Base-by-base conservation (phyloP, 768 basidiomycete species). In the Kwoniella botswanensis region DNA sequence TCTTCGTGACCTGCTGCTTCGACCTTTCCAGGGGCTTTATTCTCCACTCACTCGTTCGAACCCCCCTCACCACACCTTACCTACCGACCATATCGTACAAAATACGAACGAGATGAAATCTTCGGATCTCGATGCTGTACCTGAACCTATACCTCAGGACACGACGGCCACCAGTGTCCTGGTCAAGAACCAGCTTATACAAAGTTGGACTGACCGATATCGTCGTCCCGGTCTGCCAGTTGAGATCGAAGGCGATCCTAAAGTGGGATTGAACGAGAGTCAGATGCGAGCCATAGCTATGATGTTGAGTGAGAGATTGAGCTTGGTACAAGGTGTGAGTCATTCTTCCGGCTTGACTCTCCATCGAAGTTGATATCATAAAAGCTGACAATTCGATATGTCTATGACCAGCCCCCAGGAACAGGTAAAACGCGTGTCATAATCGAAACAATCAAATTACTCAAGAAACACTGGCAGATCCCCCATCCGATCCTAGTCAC, bases 341-440 rank as follows among this genome's bases (percentile, higher is more conserved):
- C 3, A 2, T 64, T 66, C 42, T 64, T 60, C 9, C 15, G 0
- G 12, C 11, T 13, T 26, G 7, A 29, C 18, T 12, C 12, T 5
- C 35, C 0, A 22, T 29, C 57, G 13, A 46, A 35, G 2, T 17
- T 46, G 12, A 35, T 7, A 54, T 52, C 50, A 21, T 46, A 42
- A 70, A 22, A 55, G 76, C 81, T 50, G 72, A 70, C 71, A 11
- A 26, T 22, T 18, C 13, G 22, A 18, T 43, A 22, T 62, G n/a
- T 67, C 35, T 35, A 35, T 35, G 35, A 35, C 6, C 35, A 63
- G 62, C 71, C 62, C 35, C 68, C 62, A 72, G 18, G 76, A 93
- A 71, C 70, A 92, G 94, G 94, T 44, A 98, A 98, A 84, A 95
- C 94, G 2, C 90, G 91, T 81, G 95, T 93, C 0, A 93, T 95